Conservation (phyloP, 2,329 filamentous ascomycete genomes). For the Diaporthe citriasiana region DNA sequence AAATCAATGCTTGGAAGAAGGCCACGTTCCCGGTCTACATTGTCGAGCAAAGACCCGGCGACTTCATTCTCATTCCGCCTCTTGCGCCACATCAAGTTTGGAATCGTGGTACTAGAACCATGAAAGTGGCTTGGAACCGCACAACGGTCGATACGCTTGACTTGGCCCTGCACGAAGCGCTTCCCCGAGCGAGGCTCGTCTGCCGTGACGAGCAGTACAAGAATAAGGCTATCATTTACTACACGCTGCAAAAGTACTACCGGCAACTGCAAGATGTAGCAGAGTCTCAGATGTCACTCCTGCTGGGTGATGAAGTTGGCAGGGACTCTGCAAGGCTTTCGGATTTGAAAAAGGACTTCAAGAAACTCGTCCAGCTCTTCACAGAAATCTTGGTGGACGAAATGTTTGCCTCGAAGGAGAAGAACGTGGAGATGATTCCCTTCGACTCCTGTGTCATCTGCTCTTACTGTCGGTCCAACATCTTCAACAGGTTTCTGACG, state of each 20-base stretch:
- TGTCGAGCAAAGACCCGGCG: constrained; percentile 89
- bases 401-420: constrained; percentile 82
- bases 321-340: constrained; percentile 63
- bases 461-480: constrained; percentile 94
- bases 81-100: constrained; percentile 97
- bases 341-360: constrained; percentile 87
- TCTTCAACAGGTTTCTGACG: constrained; percentile 96
- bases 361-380: constrained; percentile 82
- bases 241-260: constrained; percentile 84
- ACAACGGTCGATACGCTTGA: constrained; percentile 93
- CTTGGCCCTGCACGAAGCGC: constrained; percentile 85
- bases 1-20: constrained; percentile 94
- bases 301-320: constrained; percentile 61
- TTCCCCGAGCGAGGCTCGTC: constrained; percentile 90
- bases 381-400: constrained; percentile 86
- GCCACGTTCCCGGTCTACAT: constrained; percentile 94
- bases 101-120: constrained; percentile 95
- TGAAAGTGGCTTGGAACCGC: constrained; percentile 98
- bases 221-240: constrained; percentile 96
- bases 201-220: constrained; percentile 99
- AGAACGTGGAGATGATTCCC: constrained; percentile 79
- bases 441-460: constrained; percentile 96
- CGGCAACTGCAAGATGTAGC: constrained; percentile 68
- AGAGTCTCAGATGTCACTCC: constrained; percentile 63
- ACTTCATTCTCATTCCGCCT: constrained; percentile 94